Base-by-base conservation (phyloP, 148 eudicot genomes). In the Rhododendron williamsianum region DNA sequence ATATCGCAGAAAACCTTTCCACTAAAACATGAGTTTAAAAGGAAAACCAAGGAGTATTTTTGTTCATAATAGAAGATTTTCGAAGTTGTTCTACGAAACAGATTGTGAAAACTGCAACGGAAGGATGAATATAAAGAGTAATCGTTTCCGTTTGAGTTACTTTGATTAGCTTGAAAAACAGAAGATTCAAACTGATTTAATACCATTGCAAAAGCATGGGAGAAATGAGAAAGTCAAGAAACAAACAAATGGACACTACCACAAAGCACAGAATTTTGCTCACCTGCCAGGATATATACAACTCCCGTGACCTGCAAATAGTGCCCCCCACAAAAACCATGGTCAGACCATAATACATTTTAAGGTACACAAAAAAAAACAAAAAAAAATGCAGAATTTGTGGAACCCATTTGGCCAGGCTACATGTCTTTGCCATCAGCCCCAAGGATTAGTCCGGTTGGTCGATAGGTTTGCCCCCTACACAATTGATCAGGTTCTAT, bases 281-380 rank as follows among this genome's bases (percentile, higher is more conserved):
- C 78, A 96, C 99, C 99, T 95, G 91, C 99, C 99, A 85, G 99
- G 98, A 91, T 94, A 96, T 89, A 94, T 83, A 89, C 99, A 96
- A 85, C 60, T 87, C 88, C 93, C 99, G 85, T 91, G 96, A 93
- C 99, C 99, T 96, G 92, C 94, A 94, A 81, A 88, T 27, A 84
- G 86, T 81, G 86, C 52, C 77, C 87, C 90, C 89, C 81, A 83
- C 67, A 80, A 52, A 76, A 84, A 79, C 89, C 86, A 84, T 81
- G 84, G 91, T 91, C 93, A 88, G 87, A 79, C 36, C 18, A 83
- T 51, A 18, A 67, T 65, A 49, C 36, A 46, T 16, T 67, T 2
- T 16, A 48, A 78, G 67, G 56, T 56, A 63, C 33, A 60, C 49
- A 54, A 33, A 33, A 33, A 33, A 33, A 33, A 30, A 30, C 30